Percentiles rank a stretch among this genome's conserved stretches.
phyloP scores from a whole-genome alignment of 2,329 filamentous ascomycete species.

The Aspergillus viridinutans region DNA sequence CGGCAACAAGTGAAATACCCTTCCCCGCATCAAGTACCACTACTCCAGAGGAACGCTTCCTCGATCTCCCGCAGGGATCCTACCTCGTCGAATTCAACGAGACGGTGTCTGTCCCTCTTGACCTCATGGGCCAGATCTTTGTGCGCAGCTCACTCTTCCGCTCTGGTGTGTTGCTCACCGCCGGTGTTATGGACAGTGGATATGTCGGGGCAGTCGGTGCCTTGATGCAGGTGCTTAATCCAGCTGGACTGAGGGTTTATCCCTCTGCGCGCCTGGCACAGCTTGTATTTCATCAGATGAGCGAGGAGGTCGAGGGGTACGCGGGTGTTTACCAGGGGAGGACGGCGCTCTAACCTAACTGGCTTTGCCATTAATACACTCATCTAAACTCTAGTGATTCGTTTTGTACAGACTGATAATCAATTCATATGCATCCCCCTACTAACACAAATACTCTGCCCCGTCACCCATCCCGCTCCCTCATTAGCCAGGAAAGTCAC shows the following conservation, averaged over 20 bases:
- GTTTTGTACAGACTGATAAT: too few species aligned
- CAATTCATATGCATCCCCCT: slow-evolving; percentile 1
- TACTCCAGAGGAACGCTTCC: neutral
- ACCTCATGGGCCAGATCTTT: slow-evolving; percentile 40
- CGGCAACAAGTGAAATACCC: neutral
- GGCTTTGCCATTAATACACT: too few species aligned
- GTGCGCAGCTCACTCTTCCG: slow-evolving; percentile 39
- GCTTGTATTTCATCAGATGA: slow-evolving; percentile 39
- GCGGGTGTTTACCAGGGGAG: slow-evolving; percentile 34
- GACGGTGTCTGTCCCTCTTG: slow-evolving; percentile 33
- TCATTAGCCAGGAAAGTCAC: slow-evolving; percentile 1
- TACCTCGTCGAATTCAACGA: slow-evolving; percentile 39
- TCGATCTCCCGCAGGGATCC: slow-evolving; percentile 25
- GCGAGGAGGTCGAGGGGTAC: slow-evolving; percentile 35
- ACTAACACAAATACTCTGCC: slow-evolving; percentile 5
- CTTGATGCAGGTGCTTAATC: slow-evolving; percentile 37
- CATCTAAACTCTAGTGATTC: too few species aligned
- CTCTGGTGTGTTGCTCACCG: slow-evolving; percentile 34
- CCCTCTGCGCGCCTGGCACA: slow-evolving; percentile 38
- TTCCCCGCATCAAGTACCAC: slow-evolving; percentile 10
- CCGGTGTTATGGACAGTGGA: slow-evolving; percentile 42
- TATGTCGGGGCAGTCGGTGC: slow-evolving; percentile 41
- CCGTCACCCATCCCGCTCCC: slow-evolving; percentile 4
- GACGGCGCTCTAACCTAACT: neutral
- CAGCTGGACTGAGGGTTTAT: slow-evolving; percentile 30